Percentiles rank a stretch among this genome's conserved stretches.
These are phyloP conservation scores for Spathaspora hagerdaliae DNA, from an alignment of 805 yeast genomes.

Conservation along the genomic window DNA sequence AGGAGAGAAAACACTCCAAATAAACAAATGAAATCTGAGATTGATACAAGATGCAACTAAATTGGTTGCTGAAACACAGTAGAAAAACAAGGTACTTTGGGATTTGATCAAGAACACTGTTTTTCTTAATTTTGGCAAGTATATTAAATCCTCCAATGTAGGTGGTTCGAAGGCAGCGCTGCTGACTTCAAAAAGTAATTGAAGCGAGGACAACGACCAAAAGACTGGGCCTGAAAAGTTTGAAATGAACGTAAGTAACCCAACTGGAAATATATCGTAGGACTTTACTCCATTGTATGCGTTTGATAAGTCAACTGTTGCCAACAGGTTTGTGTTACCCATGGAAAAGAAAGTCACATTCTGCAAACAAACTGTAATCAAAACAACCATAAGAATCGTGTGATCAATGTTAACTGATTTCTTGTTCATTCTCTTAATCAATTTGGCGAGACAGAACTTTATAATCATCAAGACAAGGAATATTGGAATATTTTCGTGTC, in stretches of 20 bases:
- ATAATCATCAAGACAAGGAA: constrained; percentile 35
- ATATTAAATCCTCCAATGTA: constrained; percentile 9
- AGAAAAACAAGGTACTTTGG: constrained; percentile 46
- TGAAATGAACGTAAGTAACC: constrained; percentile 72
- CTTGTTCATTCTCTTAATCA: neutral
- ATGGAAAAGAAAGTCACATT: constrained; percentile 77
- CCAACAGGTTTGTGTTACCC: constrained; percentile 90
- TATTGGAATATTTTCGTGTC: constrained; percentile 53
- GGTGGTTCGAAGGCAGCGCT: constrained; percentile 11
- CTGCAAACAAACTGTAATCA: constrained; percentile 54
- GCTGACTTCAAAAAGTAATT: constrained; percentile 34
- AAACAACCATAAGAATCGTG: constrained; percentile 19
- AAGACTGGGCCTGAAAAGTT: constrained; percentile 84
- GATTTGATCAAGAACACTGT: constrained; percentile 32
- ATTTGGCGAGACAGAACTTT: constrained; percentile 15
- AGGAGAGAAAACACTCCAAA: constrained; percentile 98
- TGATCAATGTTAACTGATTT: constrained; percentile 12
- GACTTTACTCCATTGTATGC: constrained; percentile 84
- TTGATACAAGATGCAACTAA: constrained; percentile 67
- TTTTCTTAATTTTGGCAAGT: constrained; percentile 23
- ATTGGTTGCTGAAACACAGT: constrained; percentile 54
- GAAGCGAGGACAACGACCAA: constrained; percentile 58
- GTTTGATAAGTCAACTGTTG: constrained; percentile 85
- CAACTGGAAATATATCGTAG: constrained; percentile 69
- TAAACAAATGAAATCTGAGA: constrained; percentile 80